These are phyloP conservation scores for Hymenoscyphus linearis DNA, from an alignment of 2,329 filamentous ascomycete species.

Conservation along the genomic window DNA sequence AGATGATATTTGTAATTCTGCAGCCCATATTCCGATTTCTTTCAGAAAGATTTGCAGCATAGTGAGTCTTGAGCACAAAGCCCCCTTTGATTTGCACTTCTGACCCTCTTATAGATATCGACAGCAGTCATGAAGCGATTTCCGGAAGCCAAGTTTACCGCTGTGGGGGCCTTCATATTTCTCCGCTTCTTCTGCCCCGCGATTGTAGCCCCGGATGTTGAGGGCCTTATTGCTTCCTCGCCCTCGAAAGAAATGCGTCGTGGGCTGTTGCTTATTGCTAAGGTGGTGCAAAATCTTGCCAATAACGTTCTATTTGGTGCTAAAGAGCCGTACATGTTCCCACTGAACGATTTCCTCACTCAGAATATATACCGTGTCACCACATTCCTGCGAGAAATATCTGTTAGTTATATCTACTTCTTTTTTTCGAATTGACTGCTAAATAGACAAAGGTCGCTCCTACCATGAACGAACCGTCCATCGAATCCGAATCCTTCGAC, in stretches of 20 bases:
- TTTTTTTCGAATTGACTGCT: constrained; percentile 3
- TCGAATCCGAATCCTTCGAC: constrained; percentile 52
- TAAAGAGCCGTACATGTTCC: constrained; percentile 69
- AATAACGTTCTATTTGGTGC: constrained; percentile 68
- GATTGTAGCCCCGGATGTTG: constrained; percentile 64
- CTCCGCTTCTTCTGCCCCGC: constrained; percentile 68
- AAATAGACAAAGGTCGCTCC: constrained; percentile 39
- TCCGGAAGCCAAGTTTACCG: constrained; percentile 66
- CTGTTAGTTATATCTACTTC: constrained; percentile 40
- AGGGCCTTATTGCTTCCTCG: constrained; percentile 54
- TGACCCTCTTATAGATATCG: constrained; percentile 44
- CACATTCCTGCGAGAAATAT: constrained; percentile 62
- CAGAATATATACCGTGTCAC: constrained; percentile 65
- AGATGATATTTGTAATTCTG: constrained; percentile 62
- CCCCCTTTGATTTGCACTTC: background rate
- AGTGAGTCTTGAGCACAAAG: constrained; percentile 36
- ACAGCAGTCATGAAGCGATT: constrained; percentile 58
- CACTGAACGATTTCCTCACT: constrained; percentile 62
- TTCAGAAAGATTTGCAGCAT: constrained; percentile 66
- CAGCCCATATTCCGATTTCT: constrained; percentile 53
- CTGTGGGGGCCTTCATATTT: constrained; percentile 67
- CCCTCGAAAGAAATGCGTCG: constrained; percentile 66
- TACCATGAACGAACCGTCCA: constrained; percentile 39
- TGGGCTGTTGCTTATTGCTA: constrained; percentile 63
- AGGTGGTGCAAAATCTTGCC: constrained; percentile 65